Base-by-base conservation (phyloP, 257 asterid genomes). In the Fraxinus anomala region DNA sequence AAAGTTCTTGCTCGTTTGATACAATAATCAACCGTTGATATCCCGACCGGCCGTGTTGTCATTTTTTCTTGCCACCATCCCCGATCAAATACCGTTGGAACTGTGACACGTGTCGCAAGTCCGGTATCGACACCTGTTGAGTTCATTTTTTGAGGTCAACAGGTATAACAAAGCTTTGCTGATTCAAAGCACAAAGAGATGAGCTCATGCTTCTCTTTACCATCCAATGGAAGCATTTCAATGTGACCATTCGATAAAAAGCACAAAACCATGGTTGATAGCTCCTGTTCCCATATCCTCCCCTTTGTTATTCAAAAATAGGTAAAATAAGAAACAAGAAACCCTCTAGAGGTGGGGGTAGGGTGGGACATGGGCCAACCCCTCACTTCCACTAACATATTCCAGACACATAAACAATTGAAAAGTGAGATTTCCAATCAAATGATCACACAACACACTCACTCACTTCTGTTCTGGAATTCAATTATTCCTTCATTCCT, bases 351-450 rank as follows among this genome's bases (percentile, higher is more conserved):
- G 84, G 79, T 40, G 28, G 19, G 33, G 80, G 39, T 72, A 75
- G 75, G 76, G 42, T 42, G 66, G 36, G 77, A 39, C 31, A 76
- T 79, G 88, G 86, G 89, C 86, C 92, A 87, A 63, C 86, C 81
- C 85, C 90, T 89, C 87, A 89, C 89, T 86, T 88, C 92, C 96
- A 91, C 96, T 89, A 88, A 85, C 91, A 83, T 89, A 88, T 91
- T 86, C 89, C 88, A 76, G 79, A 87, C 90, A 87, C 16, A 89
- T 88, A 83, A 87, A 88, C 88, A 91, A 91, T 84, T 85, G 72
- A 77, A 85, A 89, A 89, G 91, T 82, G 87, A 89, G 82, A 86
- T 85, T 88, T 83, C 85, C 85, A 86, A 86, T 89, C 94, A 88
- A 87, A 82, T 85, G 63, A 86, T 84, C 88, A 82, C 88, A 81